phyloP scores from a whole-genome alignment of 2,329 filamentous ascomycete species.

The Teratosphaeria zuluensis region DNA sequence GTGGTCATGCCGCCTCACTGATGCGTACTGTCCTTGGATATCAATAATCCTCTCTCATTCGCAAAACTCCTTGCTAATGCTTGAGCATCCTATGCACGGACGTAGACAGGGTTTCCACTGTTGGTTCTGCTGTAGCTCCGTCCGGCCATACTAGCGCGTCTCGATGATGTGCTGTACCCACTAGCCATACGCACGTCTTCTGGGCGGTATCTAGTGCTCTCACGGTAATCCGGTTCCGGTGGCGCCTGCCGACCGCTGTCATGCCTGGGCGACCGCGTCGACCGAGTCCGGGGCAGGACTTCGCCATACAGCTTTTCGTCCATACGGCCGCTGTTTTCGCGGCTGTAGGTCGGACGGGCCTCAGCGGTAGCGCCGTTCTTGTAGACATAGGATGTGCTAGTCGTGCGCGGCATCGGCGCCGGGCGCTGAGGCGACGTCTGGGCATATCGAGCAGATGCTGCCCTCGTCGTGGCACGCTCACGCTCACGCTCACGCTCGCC shows the following conservation, averaged over 20 bases:
- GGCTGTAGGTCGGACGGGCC: slow-evolving; percentile 8
- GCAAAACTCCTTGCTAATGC: neutral
- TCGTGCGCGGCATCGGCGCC: slow-evolving; percentile 9
- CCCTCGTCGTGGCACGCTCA: slow-evolving; percentile 9
- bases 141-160: neutral
- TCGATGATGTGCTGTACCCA: slow-evolving; percentile 9
- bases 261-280: slow-evolving; percentile 18
- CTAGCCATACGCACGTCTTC: slow-evolving; percentile 29
- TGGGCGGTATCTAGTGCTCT: slow-evolving; percentile 20
- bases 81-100: neutral
- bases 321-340: slow-evolving; percentile 7
- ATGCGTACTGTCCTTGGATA: neutral
- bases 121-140: neutral
- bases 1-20: neutral
- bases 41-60: neutral
- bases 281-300: slow-evolving; percentile 5
- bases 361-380: slow-evolving; percentile 13
- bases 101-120: slow-evolving; percentile 1
- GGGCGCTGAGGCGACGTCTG: slow-evolving; percentile 8
- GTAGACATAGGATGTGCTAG: slow-evolving; percentile 21
- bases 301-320: slow-evolving; percentile 15
- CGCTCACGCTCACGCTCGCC: slow-evolving; percentile 8
- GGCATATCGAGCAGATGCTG: slow-evolving; percentile 16
- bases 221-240: slow-evolving; percentile 21
- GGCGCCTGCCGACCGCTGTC: slow-evolving; percentile 25